phyloP scores from a whole-genome alignment of 192 early-diverging fungal species.

The Cetraspora pellucida region DNA sequence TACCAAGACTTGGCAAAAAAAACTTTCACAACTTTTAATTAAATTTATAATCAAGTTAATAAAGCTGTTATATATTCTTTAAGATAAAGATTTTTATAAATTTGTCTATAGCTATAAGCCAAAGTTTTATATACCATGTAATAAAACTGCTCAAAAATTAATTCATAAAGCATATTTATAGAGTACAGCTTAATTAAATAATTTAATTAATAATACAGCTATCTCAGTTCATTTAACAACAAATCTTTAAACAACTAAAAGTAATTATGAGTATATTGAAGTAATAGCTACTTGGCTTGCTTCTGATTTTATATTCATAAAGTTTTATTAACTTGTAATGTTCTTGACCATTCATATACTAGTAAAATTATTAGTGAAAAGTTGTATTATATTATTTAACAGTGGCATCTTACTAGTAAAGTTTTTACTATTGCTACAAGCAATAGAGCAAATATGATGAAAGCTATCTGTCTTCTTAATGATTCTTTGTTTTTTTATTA shows the following conservation, averaged over 20 bases:
- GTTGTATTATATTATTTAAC: not conserved
- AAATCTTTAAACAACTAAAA: not conserved
- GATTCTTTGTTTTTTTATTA: not conserved
- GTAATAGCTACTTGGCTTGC: not conserved
- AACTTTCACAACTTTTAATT: too few species aligned
- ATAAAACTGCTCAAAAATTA: not conserved
- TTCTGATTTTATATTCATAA: not conserved
- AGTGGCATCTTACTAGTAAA: not conserved
- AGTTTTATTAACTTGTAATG: not conserved
- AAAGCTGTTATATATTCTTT: too few species aligned
- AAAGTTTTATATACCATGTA: too few species aligned
- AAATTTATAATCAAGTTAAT: too few species aligned
- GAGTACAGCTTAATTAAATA: too few species aligned
- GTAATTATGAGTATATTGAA: not conserved
- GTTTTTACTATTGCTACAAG: not conserved
- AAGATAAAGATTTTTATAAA: too few species aligned
- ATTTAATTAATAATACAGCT: not conserved
- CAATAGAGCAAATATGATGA: not conserved
- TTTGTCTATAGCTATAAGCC: too few species aligned
- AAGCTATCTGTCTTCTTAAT: not conserved
- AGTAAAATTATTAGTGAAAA: not conserved
- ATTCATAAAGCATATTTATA: not conserved
- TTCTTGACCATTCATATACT: not conserved
- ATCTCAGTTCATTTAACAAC: not conserved
- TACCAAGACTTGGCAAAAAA: too few species aligned